These are phyloP conservation scores for Mortierella alpina DNA, from an alignment of 192 early-diverging fungal species.

Conservation along the genomic window DNA sequence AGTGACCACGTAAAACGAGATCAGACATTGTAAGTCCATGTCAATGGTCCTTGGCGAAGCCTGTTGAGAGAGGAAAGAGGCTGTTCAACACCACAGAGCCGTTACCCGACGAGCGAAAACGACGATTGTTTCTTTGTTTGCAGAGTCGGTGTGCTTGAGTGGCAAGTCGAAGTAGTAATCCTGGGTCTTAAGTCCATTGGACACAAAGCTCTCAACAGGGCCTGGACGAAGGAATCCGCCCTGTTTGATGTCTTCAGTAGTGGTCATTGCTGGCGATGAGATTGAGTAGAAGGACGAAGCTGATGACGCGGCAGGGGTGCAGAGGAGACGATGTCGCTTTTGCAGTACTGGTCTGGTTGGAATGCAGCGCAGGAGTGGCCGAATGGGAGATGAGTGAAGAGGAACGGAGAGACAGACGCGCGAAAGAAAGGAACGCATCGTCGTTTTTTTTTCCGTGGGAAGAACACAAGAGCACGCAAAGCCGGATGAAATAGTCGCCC, in stretches of 20 bases:
- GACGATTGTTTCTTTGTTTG: constrained; percentile 40
- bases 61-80: no score
- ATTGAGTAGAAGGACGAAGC: no score
- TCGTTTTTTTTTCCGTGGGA: no score
- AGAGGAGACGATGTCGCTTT: neutral
- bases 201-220: constrained; percentile 38
- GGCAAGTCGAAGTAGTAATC: constrained; percentile 53
- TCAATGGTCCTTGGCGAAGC: no score
- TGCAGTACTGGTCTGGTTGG: neutral
- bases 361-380: neutral
- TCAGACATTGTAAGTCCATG: no score
- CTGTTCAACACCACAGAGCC: neutral
- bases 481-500: no score
- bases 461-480: no score
- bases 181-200: constrained; percentile 44
- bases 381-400: no score
- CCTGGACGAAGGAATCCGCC: constrained; percentile 41
- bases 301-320: no score
- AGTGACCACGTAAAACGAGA: neutral
- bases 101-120: constrained; percentile 44
- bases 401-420: no score
- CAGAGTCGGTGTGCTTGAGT: constrained; percentile 26
- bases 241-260: neutral
- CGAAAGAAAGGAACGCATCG: no score
- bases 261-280: neutral